phyloP scores from a whole-genome alignment of 2,329 filamentous ascomycete species.

The Penicillium sp. region DNA sequence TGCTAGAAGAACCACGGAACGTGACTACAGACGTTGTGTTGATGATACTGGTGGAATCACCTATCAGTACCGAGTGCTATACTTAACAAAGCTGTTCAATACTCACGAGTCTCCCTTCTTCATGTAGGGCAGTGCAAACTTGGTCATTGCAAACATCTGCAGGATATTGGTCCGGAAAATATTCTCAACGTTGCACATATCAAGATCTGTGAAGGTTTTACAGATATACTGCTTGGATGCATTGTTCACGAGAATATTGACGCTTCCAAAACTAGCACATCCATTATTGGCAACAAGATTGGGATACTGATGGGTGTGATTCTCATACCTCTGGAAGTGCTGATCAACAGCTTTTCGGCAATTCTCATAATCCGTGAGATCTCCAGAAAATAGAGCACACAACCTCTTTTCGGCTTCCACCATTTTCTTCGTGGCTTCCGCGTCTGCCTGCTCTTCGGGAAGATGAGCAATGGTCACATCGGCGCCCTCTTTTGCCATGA shows the following conservation, averaged over 20 bases:
- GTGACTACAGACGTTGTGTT: constrained; percentile 54
- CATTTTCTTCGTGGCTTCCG: constrained; percentile 50
- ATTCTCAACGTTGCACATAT: constrained; percentile 53
- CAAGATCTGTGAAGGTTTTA: constrained; percentile 51
- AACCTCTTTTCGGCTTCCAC: constrained; percentile 50
- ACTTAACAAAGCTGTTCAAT: not conserved
- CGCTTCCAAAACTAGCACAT: constrained; percentile 31
- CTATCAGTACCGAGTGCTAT: not conserved
- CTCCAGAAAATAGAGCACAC: constrained; percentile 47
- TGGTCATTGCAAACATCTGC: constrained; percentile 58
- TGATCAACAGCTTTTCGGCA: constrained; percentile 51
- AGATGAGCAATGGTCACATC: constrained; percentile 55
- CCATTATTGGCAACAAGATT: not conserved
- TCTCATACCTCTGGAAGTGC: constrained; percentile 47
- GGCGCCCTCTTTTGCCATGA: constrained; percentile 57
- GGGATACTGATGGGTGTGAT: not conserved
- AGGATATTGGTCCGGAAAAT: constrained; percentile 57
- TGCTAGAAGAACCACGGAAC: constrained; percentile 49
- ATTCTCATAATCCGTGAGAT: constrained; percentile 49
- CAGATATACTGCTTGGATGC: constrained; percentile 55
- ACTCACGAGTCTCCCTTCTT: constrained; percentile 45
- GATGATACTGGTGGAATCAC: constrained; percentile 45
- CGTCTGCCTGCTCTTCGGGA: constrained; percentile 54
- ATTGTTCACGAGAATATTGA: constrained; percentile 57
- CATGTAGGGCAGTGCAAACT: constrained; percentile 56